Percentiles rank a stretch among this genome's conserved stretches.
phyloP scores from a whole-genome alignment of 768 basidiomycete genomes.

The Hemileccinum impolitum region DNA sequence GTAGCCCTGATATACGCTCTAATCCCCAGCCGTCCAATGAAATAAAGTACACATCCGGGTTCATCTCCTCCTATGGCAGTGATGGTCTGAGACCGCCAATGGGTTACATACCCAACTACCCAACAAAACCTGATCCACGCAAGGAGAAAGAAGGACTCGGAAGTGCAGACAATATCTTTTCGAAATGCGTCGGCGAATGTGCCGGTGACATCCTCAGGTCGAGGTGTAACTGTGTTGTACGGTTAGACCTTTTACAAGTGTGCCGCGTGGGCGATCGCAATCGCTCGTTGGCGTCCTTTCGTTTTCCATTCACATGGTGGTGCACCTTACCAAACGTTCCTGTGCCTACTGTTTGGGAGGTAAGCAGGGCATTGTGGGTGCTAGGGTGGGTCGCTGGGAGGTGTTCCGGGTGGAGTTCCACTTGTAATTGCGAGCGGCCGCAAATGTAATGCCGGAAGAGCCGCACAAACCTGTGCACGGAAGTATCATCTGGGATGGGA shows the following conservation, averaged over 20 bases:
- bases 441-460: slow-evolving; percentile 22
- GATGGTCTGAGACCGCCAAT: too few relatives aligned
- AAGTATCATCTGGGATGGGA: slow-evolving; percentile 43
- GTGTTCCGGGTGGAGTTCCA: slow-evolving; percentile 34
- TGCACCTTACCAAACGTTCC: slow-evolving; percentile 17
- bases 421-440: slow-evolving; percentile 29
- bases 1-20: too few relatives aligned
- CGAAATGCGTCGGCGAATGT: slow-evolving; percentile 1
- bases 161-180: not conserved
- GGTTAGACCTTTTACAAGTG: not conserved
- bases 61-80: not conserved
- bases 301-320: not conserved
- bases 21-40: slow-evolving; percentile 32
- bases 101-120: too few relatives aligned
- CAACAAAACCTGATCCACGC: not conserved
- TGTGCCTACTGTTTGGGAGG: slow-evolving; percentile 25
- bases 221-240: not conserved
- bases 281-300: not conserved
- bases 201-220: not conserved
- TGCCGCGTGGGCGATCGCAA: not conserved
- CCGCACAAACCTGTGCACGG: slow-evolving; percentile 41
- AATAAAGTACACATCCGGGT: not conserved
- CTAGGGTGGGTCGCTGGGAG: slow-evolving; percentile 54
- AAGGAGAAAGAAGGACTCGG: not conserved
- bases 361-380: slow-evolving; percentile 47